These are phyloP conservation scores for Colletotrichum falcatum DNA, from an alignment of 2,329 filamentous ascomycete species.

Conservation along the genomic window DNA sequence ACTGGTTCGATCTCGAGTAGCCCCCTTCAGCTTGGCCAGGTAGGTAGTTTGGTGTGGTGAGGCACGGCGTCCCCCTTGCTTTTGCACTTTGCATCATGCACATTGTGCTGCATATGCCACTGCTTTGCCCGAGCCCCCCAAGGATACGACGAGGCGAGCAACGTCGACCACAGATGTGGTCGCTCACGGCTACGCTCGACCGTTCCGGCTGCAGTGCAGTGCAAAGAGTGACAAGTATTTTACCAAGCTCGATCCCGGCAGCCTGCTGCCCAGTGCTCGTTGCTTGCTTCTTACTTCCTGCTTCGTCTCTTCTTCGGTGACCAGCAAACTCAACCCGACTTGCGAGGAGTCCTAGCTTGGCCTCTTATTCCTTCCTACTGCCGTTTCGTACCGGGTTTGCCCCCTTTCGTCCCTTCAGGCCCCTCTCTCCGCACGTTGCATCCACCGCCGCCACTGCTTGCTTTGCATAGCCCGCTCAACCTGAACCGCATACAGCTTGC, in stretches of 20 bases:
- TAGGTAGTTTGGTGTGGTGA: background rate
- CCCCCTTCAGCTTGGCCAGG: background rate
- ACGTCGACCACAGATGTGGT: constrained; percentile 13
- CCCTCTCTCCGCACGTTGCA: background rate
- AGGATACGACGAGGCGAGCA: constrained; percentile 40
- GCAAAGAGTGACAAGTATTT: constrained; percentile 30
- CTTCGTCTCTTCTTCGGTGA: constrained; percentile 35
- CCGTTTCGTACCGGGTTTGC: background rate
- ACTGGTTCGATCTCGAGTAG: constrained; percentile 29
- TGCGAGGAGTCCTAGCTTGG: constrained; percentile 5
- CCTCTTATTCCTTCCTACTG: constrained; percentile 7
- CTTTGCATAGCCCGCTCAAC: background rate
- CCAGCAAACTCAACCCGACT: constrained; percentile 23
- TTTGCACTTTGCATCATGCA: constrained; percentile 32
- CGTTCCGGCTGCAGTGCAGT: constrained; percentile 2
- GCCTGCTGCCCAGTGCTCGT: background rate
- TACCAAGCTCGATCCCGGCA: constrained; percentile 28
- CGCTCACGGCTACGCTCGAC: constrained; percentile 23
- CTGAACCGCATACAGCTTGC: background rate
- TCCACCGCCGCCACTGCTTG: constrained; percentile 8
- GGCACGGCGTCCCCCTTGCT: constrained; percentile 13
- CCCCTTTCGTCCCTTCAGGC: constrained; percentile 6
- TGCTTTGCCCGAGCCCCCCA: constrained; percentile 10
- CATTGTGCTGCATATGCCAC: constrained; percentile 8
- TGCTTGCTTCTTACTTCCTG: background rate